Conservation (phyloP, 768 basidiomycete genomes). For the Boletus rubroflammeus region DNA sequence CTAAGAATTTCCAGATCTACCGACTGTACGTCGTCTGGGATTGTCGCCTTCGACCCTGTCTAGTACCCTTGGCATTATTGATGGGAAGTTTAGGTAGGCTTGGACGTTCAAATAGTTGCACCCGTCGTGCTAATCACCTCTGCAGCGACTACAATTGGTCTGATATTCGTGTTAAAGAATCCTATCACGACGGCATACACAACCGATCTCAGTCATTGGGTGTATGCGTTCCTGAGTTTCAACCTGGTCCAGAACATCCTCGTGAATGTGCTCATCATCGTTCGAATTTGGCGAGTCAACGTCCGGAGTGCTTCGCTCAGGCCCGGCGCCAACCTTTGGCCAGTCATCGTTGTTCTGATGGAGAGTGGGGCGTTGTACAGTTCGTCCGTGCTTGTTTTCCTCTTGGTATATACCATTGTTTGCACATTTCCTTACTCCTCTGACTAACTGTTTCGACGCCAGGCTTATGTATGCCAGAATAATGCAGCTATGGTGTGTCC, state of each 20-base stretch:
- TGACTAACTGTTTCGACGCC: not conserved
- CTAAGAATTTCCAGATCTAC: constrained; percentile 2
- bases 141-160: not conserved
- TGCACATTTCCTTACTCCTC: not conserved
- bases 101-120: not conserved
- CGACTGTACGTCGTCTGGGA: constrained; percentile 9
- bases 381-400: constrained; percentile 1
- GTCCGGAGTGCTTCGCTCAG: not conserved
- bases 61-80: not conserved
- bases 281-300: constrained; percentile 7
- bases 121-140: not conserved
- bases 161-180: not conserved
- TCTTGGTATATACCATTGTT: not conserved
- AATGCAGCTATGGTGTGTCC: constrained; percentile 3
- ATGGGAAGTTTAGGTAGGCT: not conserved
- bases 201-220: not conserved
- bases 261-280: constrained; percentile 3
- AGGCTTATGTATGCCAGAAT: constrained; percentile 3
- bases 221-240: constrained; percentile 3
- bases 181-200: constrained; percentile 2
- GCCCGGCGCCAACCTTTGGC: not conserved
- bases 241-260: constrained; percentile 8
- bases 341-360: constrained; percentile 2
- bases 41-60: not conserved
- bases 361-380: constrained; percentile 11